Conservation (phyloP, 257 asterid genomes). For the Datura wrightii region DNA sequence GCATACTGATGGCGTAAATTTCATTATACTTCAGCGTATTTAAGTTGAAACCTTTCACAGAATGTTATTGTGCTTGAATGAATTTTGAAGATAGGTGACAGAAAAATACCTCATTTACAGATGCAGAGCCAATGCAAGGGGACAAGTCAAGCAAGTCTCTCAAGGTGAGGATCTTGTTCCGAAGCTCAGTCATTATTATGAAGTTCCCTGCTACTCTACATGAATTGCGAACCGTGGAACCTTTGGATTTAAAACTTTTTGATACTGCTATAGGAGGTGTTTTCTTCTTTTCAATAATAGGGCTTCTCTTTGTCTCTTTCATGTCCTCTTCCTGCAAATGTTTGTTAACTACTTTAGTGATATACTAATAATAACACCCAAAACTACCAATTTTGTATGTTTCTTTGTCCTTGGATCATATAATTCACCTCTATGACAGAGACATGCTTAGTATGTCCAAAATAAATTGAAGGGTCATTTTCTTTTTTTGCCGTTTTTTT, state of each 20-base stretch:
- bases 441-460: neutral
- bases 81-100: neutral
- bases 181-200: constrained; percentile 56
- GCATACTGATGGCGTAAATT: neutral
- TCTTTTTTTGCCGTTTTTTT: neutral
- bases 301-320: constrained; percentile 38
- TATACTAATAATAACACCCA: neutral
- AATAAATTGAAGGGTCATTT: neutral
- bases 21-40: neutral
- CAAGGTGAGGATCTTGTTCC: constrained; percentile 66
- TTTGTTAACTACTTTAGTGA: neutral
- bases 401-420: neutral
- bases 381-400: neutral
- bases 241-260: constrained; percentile 42
- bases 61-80: neutral
- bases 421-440: neutral
- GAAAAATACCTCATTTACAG: constrained; percentile 63
- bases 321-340: constrained; percentile 55
- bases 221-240: constrained; percentile 45
- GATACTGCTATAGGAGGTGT: constrained; percentile 30
- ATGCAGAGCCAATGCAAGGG: constrained; percentile 70
- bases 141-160: constrained; percentile 84
- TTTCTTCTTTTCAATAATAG: constrained; percentile 8
- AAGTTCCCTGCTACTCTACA: constrained; percentile 56
- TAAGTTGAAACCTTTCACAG: neutral